Conservation (phyloP, 345 rosid species). For the Sisymbrium altissimum region DNA sequence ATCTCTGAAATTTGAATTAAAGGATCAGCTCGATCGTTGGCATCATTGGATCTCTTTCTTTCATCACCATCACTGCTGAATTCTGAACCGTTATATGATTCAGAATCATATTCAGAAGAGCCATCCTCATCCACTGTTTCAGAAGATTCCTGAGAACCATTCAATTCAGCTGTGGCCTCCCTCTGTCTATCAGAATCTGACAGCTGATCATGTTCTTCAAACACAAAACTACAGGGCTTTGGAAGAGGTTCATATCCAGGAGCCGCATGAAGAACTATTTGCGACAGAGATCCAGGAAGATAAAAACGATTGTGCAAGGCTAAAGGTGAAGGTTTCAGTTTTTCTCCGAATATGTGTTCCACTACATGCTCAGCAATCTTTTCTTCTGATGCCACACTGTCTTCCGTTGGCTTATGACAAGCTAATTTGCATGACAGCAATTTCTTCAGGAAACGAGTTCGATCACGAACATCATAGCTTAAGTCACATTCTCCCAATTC, state of each 20-base stretch:
- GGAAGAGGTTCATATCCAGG: conserved; percentile 99
- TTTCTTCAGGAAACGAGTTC: conserved; percentile 75
- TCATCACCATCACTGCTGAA: conserved; percentile 42
- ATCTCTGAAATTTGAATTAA: conserved; percentile 73
- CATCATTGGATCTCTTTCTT: conserved; percentile 46
- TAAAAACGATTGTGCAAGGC: conserved; percentile 57
- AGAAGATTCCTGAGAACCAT: conserved; percentile 43
- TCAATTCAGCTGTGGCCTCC: conserved; percentile 32
- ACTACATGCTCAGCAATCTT: conserved; percentile 42
- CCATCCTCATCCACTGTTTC: conserved; percentile 64
- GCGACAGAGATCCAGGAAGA: conserved; percentile 97
- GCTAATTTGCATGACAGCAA: conserved; percentile 40
- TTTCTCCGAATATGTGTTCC: conserved; percentile 57
- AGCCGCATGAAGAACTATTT: conserved; percentile 96
- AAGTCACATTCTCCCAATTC: conserved; percentile 84
- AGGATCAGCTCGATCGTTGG: conserved; percentile 44
- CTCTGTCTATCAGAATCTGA: conserved; percentile 32
- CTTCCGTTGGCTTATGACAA: conserved; percentile 41
- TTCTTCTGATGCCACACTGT: conserved; percentile 38
- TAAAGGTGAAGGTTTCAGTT: conserved; percentile 41
- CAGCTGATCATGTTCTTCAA: conserved; percentile 44
- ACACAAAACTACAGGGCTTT: conserved; percentile 66
- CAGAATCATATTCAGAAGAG: conserved; percentile 68
- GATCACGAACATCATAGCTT: conserved; percentile 89
- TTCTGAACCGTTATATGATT: conserved; percentile 47